Evolutionary conservation across 768 basidiomycete genomes (phyloP).

Genomic region (Collybia mongolica): DNA sequence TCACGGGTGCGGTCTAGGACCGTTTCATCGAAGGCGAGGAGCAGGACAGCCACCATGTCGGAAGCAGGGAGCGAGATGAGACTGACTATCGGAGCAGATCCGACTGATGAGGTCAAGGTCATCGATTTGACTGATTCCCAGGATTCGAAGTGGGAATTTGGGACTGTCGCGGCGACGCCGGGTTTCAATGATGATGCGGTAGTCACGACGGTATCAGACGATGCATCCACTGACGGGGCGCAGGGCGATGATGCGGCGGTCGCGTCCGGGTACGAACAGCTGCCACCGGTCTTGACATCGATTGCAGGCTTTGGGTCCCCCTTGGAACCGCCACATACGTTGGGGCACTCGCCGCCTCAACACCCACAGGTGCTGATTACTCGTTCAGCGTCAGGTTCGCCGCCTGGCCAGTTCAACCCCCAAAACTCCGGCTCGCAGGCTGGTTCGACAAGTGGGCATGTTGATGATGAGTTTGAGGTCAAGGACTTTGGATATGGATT

Average conservation of each 20-base stretch:
- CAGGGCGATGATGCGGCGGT: too few species aligned
- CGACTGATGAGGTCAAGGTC: conserved; percentile 15
- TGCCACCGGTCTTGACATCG: not conserved
- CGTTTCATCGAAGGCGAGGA: conserved; percentile 19
- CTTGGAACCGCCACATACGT: not conserved
- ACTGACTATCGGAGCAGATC: conserved; percentile 1
- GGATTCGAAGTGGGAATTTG: conserved; percentile 55
- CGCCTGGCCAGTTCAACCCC: too few species aligned
- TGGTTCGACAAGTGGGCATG: not conserved
- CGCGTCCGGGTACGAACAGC: not conserved
- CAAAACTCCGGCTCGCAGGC: not conserved
- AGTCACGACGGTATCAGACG: too few species aligned
- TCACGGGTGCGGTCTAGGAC: conserved; percentile 29
- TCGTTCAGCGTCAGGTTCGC: too few species aligned
- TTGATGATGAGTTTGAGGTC: conserved; percentile 48
- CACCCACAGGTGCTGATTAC: not conserved
- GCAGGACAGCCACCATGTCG: conserved; percentile 10
- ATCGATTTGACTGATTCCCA: conserved; percentile 28
- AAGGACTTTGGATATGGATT: conserved; percentile 67
- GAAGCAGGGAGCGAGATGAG: conserved; percentile 3
- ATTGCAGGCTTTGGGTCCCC: not conserved
- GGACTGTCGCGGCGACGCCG: conserved; percentile 33
- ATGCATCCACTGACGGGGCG: too few species aligned
- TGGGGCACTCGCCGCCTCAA: not conserved
- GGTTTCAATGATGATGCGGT: too few species aligned